Base-by-base conservation (phyloP, 768 basidiomycete species). In the Hydnum rufescens region DNA sequence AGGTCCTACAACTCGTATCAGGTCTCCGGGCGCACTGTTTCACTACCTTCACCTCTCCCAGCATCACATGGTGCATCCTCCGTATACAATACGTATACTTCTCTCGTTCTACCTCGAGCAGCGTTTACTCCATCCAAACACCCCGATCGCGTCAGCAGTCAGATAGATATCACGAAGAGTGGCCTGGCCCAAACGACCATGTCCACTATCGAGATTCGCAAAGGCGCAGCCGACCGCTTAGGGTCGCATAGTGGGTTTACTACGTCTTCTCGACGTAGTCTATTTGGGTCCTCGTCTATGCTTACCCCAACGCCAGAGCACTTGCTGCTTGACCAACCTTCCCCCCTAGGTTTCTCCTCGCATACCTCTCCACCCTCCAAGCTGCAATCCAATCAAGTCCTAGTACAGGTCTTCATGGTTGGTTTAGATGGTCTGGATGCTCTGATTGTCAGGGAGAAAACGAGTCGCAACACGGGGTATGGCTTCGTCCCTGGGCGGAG, bases 391-490 rank as follows among this genome's bases (percentile, higher is more conserved):
- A 69, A 71, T 26, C 72, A 81, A 53, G 74, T 90, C 16, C 70
- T 95, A 23, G 77, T 95, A 4, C 87, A 90, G 62, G 82, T 95
- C 3, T 87, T 82, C 71, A 85, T 81, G n/a, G 85, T 88, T 1
- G 87, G 77, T 2, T 64, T 93, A 42, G 88, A 93, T 58, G 70
- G 72, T 13, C 66, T 80, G 4, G 90, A 93, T 66, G 71, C 70
- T 4, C 69, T 75, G 51, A 68, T 88, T 54, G 74, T 85, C 6
- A 72, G 74, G 4, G 72, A 76, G 32, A 61, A 64, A 48, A 61
- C 61, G 18, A 22, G 36, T 13, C 59, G 59, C 44, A 57, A 55
- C 3, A 61, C 59, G 34, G 60, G 62, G 4, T 64, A 63, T 51
- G 85, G 85, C 3, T 87, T 79, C 66, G 76, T 92, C 2, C 89